Evolutionary conservation across 2,329 filamentous ascomycete genomes (phyloP), one percentile per base, ranked within the genome.

Genomic region (Trichoderma polysporum): DNA sequence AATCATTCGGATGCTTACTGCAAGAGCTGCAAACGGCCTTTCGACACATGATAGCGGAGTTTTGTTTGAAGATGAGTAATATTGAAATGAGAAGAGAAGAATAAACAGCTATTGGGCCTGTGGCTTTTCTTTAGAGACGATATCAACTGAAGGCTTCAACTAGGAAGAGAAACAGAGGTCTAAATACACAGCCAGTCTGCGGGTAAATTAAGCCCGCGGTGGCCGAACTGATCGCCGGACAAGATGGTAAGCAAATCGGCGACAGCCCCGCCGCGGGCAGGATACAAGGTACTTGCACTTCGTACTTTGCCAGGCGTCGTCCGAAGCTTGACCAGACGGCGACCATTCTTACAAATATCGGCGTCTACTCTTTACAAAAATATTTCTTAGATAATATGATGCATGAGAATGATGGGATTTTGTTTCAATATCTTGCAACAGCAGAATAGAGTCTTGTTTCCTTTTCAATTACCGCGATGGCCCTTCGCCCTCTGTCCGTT

Each of bases 21-120:
- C 89, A 91, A 60, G 80, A 85, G 69, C 79, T 79, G 78, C 89
- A 91, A 68, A 79, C 84, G 27, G 86, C 84, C 76, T 86, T 86
- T 78, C 83, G 88, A 76, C 89, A 91, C 89, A 91, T 91, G 39
- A 19, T 75, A 31, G 47, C 15, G 19, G n/a, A 17, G 39, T 29
- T 58, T 29, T 37, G 12, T 19, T 3, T 54, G 15, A 15, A n/a
- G 7, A 25, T 39, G 31, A 27, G 0, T 17, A n/a, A n/a, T n/a
- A 5, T 9, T 27, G 6, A 17, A 29, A n/a, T 39, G 17, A 47
- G 15, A 9, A 3, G 13, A 1, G 10, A 45, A 45, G 2, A 45
- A 4, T 45, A 5, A 9, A 22, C 22, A 1, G n/a, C n/a, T n/a
- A n/a, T n/a, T n/a, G n/a, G n/a, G n/a, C n/a, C n/a, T n/a, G n/a